Evolutionary conservation across 805 yeast genomes (phyloP), one percentile per base, ranked within the genome.

Genomic region (Metschnikowia peoriensis): DNA sequence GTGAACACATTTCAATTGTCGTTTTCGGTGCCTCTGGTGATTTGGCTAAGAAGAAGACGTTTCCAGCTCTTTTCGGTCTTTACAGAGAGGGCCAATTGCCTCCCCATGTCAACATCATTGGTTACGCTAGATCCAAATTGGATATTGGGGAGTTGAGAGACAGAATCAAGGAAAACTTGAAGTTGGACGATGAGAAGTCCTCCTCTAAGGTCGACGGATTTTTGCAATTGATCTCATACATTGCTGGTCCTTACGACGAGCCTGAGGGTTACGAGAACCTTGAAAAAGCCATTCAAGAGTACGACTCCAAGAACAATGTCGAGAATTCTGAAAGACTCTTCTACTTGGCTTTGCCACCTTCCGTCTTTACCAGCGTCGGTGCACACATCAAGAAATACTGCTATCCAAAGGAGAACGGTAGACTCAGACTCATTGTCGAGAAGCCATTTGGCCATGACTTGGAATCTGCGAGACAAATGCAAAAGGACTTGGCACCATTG

Each of bases 401-500:
- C 59, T 88, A 91, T 69, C 63, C 63, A 2, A 28, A 45, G 38
- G 67, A 70, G 38, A 75, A 81, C 49, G 97, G 96, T 49, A 65
- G 78, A 50, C 58, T 90, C 38, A 83, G 97, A 69, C 75, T 94
- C 60, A 89, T 94, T 64, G 89, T 94, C 50, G 99, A 94, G 75
- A 94, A 94, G 77, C 99, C 99, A 39, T 94, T 94, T 67, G 99
- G 99, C 57, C 94, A 84, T 69, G 98, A 94, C 69, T 81, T 94
- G 63, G 81, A 79, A 55, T 78, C 90, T 49, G 84, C 96, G 4
- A 81, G 89, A 63, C 85, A 83, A 62, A 77, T 94, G 66, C 97
- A 91, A 75, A 65, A 73, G 51, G 79, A 82, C 56, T 79, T 94
- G 63, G 83, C 92, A 15, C 98, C 98, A 16, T 72, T 92, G 46